Percentiles rank a stretch among this genome's conserved stretches.
Evolutionary conservation across 176 grass and related monocot species (phyloP).

Genomic region (Zoysia pacifica): DNA sequence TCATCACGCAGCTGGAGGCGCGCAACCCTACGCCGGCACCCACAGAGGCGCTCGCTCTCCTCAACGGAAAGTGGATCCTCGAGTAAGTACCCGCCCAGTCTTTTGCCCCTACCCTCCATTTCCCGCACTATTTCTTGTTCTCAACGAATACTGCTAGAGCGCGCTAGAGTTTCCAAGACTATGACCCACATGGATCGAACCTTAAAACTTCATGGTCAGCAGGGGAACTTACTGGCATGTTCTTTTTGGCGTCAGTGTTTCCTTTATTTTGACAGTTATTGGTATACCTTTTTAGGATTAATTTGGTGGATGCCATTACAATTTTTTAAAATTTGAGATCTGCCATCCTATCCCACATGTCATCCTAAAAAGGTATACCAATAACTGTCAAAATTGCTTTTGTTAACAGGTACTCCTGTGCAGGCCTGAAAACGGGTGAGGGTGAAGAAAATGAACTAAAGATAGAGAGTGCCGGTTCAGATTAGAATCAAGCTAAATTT

Average conservation of each 20-base stretch:
- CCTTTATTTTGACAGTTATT: not conserved
- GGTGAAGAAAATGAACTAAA: no score
- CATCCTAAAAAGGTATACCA: no score
- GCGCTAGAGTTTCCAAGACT: not conserved
- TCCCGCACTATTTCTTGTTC: not conserved
- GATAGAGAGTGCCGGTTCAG: no score
- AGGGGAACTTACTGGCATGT: not conserved
- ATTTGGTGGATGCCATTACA: no score
- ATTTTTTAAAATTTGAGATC: no score
- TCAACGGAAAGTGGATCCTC: slow-evolving; percentile 97
- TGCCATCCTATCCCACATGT: no score
- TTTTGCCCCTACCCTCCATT: not conserved
- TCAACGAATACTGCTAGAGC: not conserved
- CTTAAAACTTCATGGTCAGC: not conserved
- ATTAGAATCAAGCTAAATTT: no score
- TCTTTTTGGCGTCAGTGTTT: not conserved
- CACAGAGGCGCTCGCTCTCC: slow-evolving; percentile 74
- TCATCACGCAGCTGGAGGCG: slow-evolving; percentile 86
- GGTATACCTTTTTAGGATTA: no score
- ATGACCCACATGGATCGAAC: not conserved
- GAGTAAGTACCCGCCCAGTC: slow-evolving; percentile 46
- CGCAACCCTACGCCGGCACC: slow-evolving; percentile 87
- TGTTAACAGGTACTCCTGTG: no score
- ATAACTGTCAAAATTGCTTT: no score
- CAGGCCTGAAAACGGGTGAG: no score